phyloP scores from a whole-genome alignment of 2,329 filamentous ascomycete species.

The Alternaria dauci region DNA sequence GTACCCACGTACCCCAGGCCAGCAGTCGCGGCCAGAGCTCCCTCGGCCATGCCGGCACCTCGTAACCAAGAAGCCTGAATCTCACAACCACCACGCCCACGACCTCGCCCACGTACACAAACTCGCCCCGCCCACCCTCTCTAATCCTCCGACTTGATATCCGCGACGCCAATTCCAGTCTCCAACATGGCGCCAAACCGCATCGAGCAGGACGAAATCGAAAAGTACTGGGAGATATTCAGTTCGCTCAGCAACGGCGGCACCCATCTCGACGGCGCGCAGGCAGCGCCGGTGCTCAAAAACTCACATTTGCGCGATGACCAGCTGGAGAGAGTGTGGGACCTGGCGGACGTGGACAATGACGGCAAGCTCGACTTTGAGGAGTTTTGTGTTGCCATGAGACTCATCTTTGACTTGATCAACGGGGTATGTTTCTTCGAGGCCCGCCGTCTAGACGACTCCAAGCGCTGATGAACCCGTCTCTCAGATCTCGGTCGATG shows the following conservation, averaged over 20 bases:
- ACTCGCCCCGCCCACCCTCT: conserved; percentile 1
- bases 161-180: background rate
- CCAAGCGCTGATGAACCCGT: conserved; percentile 2
- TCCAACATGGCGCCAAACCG: conserved; percentile 56
- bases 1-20: conserved; percentile 14
- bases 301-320: conserved; percentile 76
- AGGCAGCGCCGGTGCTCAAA: conserved; percentile 75
- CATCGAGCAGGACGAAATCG: conserved; percentile 77
- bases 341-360: conserved; percentile 94
- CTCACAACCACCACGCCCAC: background rate
- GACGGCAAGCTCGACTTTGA: conserved; percentile 99
- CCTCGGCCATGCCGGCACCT: conserved; percentile 27
- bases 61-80: conserved; percentile 8
- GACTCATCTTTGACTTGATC: conserved; percentile 94
- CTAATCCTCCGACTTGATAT: background rate
- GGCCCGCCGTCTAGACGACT: background rate
- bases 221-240: conserved; percentile 84
- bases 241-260: conserved; percentile 71
- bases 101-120: conserved; percentile 2
- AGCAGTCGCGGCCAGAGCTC: conserved; percentile 20
- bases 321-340: conserved; percentile 97
- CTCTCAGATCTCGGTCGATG: conserved; percentile 76
- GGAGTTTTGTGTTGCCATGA: conserved; percentile 99
- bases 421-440: conserved; percentile 73
- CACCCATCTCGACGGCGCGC: conserved; percentile 71